phyloP scores from a whole-genome alignment of 2,329 filamentous ascomycete genomes.

The Pseudogymnoascus sp. region DNA sequence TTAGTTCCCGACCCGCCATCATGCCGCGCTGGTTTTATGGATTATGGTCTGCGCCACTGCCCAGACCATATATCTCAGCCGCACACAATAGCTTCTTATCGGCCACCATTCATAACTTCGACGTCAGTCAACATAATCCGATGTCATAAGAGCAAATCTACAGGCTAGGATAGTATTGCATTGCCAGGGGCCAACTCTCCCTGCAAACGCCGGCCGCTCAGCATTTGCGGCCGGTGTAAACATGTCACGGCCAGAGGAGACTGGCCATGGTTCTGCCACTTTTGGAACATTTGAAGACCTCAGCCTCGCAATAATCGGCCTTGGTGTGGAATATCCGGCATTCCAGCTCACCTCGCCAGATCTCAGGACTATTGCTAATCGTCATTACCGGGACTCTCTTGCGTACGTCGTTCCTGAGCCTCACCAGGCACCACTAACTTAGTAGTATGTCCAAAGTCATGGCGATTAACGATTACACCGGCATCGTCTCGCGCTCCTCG shows the following conservation, averaged over 20 bases:
- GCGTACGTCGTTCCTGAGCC: slow-evolving; percentile 41
- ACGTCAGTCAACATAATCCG: background rate
- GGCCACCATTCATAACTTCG: background rate
- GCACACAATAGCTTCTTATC: background rate
- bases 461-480: slow-evolving; percentile 57
- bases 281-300: slow-evolving; percentile 38
- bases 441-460: slow-evolving; percentile 56
- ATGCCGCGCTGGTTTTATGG: background rate
- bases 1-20: background rate
- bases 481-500: slow-evolving; percentile 57
- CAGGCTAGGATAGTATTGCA: background rate
- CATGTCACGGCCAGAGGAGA: background rate
- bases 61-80: background rate
- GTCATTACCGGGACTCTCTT: slow-evolving; percentile 53
- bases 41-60: background rate
- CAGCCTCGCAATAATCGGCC: slow-evolving; percentile 53
- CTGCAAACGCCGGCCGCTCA: no score
- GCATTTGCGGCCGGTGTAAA: background rate
- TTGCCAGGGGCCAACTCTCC: no score
- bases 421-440: slow-evolving; percentile 1
- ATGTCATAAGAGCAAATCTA: background rate
- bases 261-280: background rate
- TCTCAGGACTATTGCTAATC: slow-evolving; percentile 46
- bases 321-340: slow-evolving; percentile 56
- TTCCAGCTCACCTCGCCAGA: slow-evolving; percentile 44